phyloP scores from a whole-genome alignment of 2,329 filamentous ascomycete genomes.

The Coniochaeta sp. region DNA sequence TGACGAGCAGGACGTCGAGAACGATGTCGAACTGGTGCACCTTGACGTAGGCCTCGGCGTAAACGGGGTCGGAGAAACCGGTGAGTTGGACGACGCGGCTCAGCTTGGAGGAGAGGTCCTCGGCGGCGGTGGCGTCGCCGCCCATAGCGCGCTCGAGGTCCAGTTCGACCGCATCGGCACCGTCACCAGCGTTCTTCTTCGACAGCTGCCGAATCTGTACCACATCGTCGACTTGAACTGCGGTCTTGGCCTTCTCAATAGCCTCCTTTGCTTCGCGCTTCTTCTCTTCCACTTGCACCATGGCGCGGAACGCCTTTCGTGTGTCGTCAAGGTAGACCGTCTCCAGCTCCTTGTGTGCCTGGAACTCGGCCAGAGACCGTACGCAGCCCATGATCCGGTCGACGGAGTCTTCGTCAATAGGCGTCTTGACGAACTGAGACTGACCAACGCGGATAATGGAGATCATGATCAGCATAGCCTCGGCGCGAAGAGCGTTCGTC shows the following conservation, averaged over 20 bases:
- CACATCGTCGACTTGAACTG: conserved; percentile 92
- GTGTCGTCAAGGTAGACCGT: conserved; percentile 92
- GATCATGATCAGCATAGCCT: conserved; percentile 99
- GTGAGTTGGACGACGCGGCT: conserved; percentile 95
- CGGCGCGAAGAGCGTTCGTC: conserved; percentile 88
- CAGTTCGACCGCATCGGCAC: conserved; percentile 75
- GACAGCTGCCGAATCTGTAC: conserved; percentile 87
- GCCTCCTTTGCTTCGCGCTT: conserved; percentile 95
- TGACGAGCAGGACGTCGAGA: conserved; percentile 90
- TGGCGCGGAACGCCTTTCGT: conserved; percentile 87
- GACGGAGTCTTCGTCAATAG: conserved; percentile 97
- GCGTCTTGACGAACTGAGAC: conserved; percentile 96
- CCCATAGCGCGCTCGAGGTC: conserved; percentile 93
- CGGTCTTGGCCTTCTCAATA: conserved; percentile 84
- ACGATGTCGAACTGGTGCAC: conserved; percentile 99
- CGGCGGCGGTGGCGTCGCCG: conserved; percentile 68
- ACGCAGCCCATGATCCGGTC: conserved; percentile 98
- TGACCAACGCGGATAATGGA: conserved; percentile 96
- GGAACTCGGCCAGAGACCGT: conserved; percentile 83
- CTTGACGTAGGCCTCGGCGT: conserved; percentile 98
- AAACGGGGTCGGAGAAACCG: conserved; percentile 96
- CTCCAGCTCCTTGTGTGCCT: conserved; percentile 83
- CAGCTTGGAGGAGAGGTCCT: conserved; percentile 88
- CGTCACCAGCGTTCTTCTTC: conserved; percentile 81
- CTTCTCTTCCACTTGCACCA: conserved; percentile 96